Conservation (phyloP, 345 rosid genomes). For the Eucalyptus tenuipes region DNA sequence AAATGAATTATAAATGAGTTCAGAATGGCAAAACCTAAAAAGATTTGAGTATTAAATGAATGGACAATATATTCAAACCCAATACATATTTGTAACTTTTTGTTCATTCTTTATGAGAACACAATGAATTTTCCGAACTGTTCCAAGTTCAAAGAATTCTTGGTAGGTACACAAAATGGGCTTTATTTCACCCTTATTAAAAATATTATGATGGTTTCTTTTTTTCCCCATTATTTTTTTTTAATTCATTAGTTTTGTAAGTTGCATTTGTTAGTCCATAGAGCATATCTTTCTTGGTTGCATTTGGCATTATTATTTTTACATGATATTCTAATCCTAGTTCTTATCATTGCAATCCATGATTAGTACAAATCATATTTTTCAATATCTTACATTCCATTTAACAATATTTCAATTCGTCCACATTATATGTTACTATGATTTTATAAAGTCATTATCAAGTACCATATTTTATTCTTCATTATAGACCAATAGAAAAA, state of each 20-base stretch:
- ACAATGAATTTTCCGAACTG: neutral
- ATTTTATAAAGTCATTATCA: neutral
- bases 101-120: neutral
- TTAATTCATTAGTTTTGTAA: too few relatives aligned
- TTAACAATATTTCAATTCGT: neutral
- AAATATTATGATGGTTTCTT: neutral
- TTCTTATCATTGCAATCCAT: neutral
- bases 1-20: too few relatives aligned
- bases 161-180: neutral
- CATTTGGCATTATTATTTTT: neutral
- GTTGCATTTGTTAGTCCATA: too few relatives aligned
- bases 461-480: too few relatives aligned
- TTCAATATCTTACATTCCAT: neutral
- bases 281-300: neutral
- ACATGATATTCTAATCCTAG: neutral
- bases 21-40: fast-evolving
- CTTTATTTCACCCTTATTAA: neutral
- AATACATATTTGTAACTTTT: too few relatives aligned
- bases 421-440: neutral
- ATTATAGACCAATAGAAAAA: too few relatives aligned
- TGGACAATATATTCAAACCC: too few relatives aligned
- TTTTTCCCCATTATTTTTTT: too few relatives aligned
- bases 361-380: neutral
- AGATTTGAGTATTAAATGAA: too few relatives aligned
- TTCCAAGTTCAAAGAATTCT: neutral